These are phyloP conservation scores for Eremothecium coryli DNA, from an alignment of 1,139 yeast genomes.

Conservation along the genomic window DNA sequence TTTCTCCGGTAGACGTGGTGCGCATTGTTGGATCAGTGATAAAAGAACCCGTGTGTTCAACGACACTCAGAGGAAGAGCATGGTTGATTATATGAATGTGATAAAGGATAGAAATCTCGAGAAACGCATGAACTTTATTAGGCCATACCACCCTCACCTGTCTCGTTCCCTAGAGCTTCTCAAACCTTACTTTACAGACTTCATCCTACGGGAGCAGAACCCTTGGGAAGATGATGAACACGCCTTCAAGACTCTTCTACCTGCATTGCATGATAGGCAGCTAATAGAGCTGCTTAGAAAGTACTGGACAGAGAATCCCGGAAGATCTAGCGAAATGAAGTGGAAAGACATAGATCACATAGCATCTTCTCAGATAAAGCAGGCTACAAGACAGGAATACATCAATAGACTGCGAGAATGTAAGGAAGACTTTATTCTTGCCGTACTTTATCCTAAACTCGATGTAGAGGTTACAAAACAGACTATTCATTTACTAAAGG, in stretches of 20 bases:
- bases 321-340: slow-evolving; percentile 45
- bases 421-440: slow-evolving; percentile 75
- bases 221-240: slow-evolving; percentile 58
- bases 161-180: slow-evolving; percentile 64
- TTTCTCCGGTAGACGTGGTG: slow-evolving; percentile 97
- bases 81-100: slow-evolving; percentile 77
- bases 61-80: slow-evolving; percentile 64
- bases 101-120: slow-evolving; percentile 43
- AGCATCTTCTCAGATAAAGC: slow-evolving; percentile 35
- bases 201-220: slow-evolving; percentile 72
- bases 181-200: slow-evolving; percentile 51
- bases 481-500: slow-evolving; percentile 81
- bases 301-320: slow-evolving; percentile 45
- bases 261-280: slow-evolving; percentile 51
- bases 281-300: slow-evolving; percentile 47
- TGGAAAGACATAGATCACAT: slow-evolving; percentile 76
- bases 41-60: slow-evolving; percentile 63
- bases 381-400: slow-evolving; percentile 35
- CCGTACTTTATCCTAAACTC: slow-evolving; percentile 78
- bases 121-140: slow-evolving; percentile 44
- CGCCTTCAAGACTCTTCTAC: slow-evolving; percentile 44
- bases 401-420: slow-evolving; percentile 42
- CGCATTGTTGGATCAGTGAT: slow-evolving; percentile 98
- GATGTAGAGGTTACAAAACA: slow-evolving; percentile 91
- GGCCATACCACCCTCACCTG: slow-evolving; percentile 87